A percentile compares a stretch with the other conserved stretches of the same genome.
phyloP scores from a whole-genome alignment of 495 filamentous ascomycete species.

The Penicillium turbatum region DNA sequence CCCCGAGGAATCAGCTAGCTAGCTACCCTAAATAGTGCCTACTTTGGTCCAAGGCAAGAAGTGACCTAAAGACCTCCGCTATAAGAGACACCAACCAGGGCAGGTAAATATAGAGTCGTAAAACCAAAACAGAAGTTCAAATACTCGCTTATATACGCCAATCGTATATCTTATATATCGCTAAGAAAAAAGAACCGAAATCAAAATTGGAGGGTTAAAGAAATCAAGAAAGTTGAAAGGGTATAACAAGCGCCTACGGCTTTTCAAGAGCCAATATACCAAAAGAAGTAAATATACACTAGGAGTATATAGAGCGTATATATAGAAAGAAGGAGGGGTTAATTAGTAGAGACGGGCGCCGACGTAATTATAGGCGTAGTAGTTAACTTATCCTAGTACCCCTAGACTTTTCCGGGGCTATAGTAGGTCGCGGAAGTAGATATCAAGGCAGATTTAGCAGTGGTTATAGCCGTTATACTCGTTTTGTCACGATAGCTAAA shows the following conservation, averaged over 20 bases:
- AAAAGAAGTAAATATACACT: background rate
- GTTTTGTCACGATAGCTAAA: slow-evolving; percentile 60
- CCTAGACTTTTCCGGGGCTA: background rate
- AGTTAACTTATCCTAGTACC: background rate
- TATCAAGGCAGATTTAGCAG: background rate
- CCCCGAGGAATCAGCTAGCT: background rate
- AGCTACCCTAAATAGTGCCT: background rate
- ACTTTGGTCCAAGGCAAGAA: background rate
- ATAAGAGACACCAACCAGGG: background rate
- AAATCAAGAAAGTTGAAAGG: slow-evolving; percentile 1
- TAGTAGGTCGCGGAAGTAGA: background rate
- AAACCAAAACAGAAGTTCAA: background rate
- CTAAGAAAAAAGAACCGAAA: background rate
- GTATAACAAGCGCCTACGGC: slow-evolving; percentile 1
- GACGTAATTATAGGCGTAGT: background rate
- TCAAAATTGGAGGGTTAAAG: background rate
- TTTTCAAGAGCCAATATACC: background rate
- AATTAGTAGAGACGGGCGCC: background rate
- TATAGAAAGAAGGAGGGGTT: background rate
- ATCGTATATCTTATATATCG: slow-evolving; percentile 4
- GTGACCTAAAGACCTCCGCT: background rate
- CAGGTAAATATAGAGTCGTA: no score
- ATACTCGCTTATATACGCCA: slow-evolving; percentile 3
- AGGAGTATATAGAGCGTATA: background rate
- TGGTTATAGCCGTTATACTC: slow-evolving; percentile 33